Evolutionary conservation across 495 filamentous ascomycete species (phyloP).

Genomic region (Penicillium diatomitis): DNA sequence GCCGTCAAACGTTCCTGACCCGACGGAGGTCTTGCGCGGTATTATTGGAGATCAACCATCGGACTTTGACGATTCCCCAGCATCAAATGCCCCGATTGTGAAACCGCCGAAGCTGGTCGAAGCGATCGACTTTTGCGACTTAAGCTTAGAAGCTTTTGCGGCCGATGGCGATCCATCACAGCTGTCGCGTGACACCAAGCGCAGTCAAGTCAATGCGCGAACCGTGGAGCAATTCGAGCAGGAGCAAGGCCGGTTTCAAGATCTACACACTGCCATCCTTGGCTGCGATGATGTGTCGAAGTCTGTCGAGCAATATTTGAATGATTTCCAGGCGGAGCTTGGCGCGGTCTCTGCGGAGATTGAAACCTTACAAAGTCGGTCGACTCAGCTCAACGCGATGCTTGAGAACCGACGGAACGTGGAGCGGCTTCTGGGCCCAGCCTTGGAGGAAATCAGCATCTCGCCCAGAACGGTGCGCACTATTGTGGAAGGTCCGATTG

Average conservation of each 20-base stretch:
- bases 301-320: conserved; percentile 85
- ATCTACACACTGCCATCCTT: conserved; percentile 78
- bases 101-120: conserved; percentile 40
- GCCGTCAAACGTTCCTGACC: conserved; percentile 53
- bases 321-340: conserved; percentile 85
- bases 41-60: conserved; percentile 46
- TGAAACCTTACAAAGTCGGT: conserved; percentile 81
- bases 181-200: conserved; percentile 21
- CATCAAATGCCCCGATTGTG: conserved; percentile 5
- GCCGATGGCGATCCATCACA: conserved; percentile 23
- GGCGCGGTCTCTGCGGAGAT: conserved; percentile 90
- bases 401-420: conserved; percentile 83
- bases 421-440: conserved; percentile 78
- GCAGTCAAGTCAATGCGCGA: conserved; percentile 51
- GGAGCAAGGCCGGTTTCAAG: conserved; percentile 83
- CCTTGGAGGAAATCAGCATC: conserved; percentile 85
- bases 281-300: conserved; percentile 89
- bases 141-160: conserved; percentile 67
- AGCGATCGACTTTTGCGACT: conserved; percentile 69
- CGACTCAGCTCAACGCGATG: conserved; percentile 72
- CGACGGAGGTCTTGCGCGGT: conserved; percentile 59
- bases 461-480: conserved; percentile 71
- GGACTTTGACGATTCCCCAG: background rate
- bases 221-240: conserved; percentile 75
- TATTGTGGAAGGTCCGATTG: conserved; percentile 81